Conservation (phyloP, 1,284 basidiomycete species). For the Chalciporus sp. region DNA sequence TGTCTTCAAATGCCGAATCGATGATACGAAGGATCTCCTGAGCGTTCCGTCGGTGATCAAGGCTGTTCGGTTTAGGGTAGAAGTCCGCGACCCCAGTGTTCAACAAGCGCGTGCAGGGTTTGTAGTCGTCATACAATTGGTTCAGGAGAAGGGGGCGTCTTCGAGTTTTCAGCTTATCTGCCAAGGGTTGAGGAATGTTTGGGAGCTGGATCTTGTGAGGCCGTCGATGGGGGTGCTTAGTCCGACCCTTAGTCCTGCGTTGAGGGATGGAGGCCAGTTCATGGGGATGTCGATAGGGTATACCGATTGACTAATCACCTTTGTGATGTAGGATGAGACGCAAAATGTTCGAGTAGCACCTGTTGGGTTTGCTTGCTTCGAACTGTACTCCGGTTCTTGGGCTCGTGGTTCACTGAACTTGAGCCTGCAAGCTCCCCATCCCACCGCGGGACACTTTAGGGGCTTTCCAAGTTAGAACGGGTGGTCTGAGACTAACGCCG, state of each 20-base stretch:
- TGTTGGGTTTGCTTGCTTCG: too few relatives aligned
- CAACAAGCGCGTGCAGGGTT: constrained; percentile 50
- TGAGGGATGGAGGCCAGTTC: constrained; percentile 22
- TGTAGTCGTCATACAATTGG: constrained; percentile 62
- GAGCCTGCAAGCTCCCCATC: too few relatives aligned
- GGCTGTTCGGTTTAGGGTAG: constrained; percentile 77
- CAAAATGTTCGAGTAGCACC: too few relatives aligned
- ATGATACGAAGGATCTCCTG: constrained; percentile 57
- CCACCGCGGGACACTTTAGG: too few relatives aligned
- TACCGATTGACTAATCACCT: too few relatives aligned
- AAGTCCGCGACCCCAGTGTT: constrained; percentile 54
- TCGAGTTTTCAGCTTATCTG: constrained; percentile 80
- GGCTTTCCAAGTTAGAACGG: too few relatives aligned
- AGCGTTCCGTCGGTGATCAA: constrained; percentile 63
- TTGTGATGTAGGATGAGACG: too few relatives aligned
- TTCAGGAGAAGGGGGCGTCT: constrained; percentile 85
- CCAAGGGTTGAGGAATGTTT: constrained; percentile 66
- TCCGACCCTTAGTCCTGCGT: constrained; percentile 24
- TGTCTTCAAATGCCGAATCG: constrained; percentile 69
- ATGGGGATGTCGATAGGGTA: constrained; percentile 27
- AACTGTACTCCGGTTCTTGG: too few relatives aligned
- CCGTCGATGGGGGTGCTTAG: constrained; percentile 17
- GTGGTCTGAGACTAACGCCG: too few relatives aligned
- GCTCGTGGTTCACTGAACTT: too few relatives aligned
- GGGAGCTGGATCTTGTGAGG: constrained; percentile 58